Evolutionary conservation across 2,329 filamentous ascomycete genomes (phyloP), one percentile per base, ranked within the genome.

Genomic region (Bisporella sp.): DNA sequence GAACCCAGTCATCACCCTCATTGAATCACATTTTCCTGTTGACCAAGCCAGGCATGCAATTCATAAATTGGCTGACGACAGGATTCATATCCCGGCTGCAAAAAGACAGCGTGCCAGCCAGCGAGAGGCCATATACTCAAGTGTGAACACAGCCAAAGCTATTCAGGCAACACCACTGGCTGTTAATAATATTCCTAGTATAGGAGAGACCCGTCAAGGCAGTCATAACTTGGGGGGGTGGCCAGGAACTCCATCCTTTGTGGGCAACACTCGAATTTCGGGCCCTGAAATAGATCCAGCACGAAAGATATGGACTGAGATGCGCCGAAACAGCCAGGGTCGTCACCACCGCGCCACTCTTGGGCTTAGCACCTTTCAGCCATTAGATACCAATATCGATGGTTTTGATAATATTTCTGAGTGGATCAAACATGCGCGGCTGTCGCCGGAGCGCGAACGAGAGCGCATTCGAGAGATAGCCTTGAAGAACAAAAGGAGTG

Each of bases 251-350:
- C n/a, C 35, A 37, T 37, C 35, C 35, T 37, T 37, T 37, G 8
- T n/a, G n/a, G 35, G n/a, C 8, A 9, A 37, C n/a, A n/a, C n/a
- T 8, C n/a, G 28, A 7, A 11, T 30, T 8, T 4, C 4, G 8
- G n/a, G 12, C 29, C 11, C 6, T 28, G 60, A 64, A 5, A 55
- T 54, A 28, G 64, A 66, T 47, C 63, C 62, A 40, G 63, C 63
- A 32, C 55, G 62, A 12, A 61, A 62, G 41, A 65, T 66, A 8
- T 66, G 63, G 63, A 58, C 54, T 29, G 55, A 64, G 40, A 64
- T 66, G 60, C 58, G 62, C 28, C 53, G 53, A 4, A 53, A 37
- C 28, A 65, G 62, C n/a, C 57, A 59, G 8, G 42, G 44, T n/a
- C 46, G 50, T 42, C 52, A 47, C 6, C 52, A 59, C 45, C 47